A percentile compares a stretch with the other conserved stretches of the same genome.
phyloP scores from a whole-genome alignment of 768 basidiomycete species.

The Phanerochaete sordida region DNA sequence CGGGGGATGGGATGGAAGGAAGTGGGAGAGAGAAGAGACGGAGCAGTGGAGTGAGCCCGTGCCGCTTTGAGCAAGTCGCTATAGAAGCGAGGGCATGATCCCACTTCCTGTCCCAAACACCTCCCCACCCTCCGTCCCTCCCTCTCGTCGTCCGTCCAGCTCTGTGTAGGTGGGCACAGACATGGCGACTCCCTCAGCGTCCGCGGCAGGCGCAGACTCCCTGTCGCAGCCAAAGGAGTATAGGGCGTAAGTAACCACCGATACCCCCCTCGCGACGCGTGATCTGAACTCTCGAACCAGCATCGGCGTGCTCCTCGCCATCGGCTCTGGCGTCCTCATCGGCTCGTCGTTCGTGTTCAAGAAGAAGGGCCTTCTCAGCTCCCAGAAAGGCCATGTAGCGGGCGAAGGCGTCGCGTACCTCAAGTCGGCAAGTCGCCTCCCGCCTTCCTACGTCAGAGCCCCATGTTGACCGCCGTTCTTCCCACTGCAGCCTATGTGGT shows the following conservation, averaged over 20 bases:
- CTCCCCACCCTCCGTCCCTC: not conserved
- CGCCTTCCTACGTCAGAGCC: not conserved
- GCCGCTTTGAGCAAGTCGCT: slow-evolving; percentile 1
- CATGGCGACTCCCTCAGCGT: not conserved
- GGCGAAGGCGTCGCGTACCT: slow-evolving; percentile 31
- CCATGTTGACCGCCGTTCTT: not conserved
- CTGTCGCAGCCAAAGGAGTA: slow-evolving; percentile 1
- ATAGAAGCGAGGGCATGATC: slow-evolving; percentile 4
- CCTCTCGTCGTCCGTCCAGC: not conserved
- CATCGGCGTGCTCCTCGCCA: slow-evolving; percentile 30
- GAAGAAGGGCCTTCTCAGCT: slow-evolving; percentile 44
- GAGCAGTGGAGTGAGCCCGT: not conserved
- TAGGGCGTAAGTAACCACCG: not conserved
- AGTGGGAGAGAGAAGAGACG: not conserved
- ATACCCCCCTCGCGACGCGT: not conserved
- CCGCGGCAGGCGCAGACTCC: slow-evolving; percentile 1
- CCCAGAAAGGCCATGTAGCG: slow-evolving; percentile 27
- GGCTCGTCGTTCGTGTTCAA: slow-evolving; percentile 51
- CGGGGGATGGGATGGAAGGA: not conserved
- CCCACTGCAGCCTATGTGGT: slow-evolving; percentile 38
- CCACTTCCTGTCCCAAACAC: not conserved
- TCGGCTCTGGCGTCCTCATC: slow-evolving; percentile 46
- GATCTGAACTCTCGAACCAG: slow-evolving; percentile 8
- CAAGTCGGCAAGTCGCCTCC: slow-evolving; percentile 24
- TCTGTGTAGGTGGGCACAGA: not conserved